A percentile compares a stretch with the other conserved stretches of the same genome.
Conservation (phyloP, 23 red algal genomes). For the Rhodosorus marinus region DNA sequence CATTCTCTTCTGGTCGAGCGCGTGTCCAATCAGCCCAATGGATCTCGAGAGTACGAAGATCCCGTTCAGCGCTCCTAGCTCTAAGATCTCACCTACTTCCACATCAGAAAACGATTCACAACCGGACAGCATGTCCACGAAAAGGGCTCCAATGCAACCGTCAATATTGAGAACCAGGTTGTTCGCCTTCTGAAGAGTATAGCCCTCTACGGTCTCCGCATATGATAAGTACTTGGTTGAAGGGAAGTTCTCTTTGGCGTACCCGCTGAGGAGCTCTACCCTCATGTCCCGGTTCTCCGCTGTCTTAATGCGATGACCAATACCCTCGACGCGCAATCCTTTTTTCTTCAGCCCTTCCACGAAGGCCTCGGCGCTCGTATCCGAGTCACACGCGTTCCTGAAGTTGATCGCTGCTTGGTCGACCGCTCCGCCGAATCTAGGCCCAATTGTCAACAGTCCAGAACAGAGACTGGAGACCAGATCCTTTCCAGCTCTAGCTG, state of each 20-base stretch:
- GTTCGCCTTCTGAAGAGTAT: slow-evolving; percentile 89
- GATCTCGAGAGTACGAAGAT: slow-evolving; percentile 74
- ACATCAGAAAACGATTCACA: slow-evolving; percentile 15
- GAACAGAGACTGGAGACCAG: slow-evolving; percentile 79
- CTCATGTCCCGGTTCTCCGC: slow-evolving; percentile 88
- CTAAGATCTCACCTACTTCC: slow-evolving; percentile 72
- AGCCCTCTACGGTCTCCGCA: slow-evolving; percentile 68
- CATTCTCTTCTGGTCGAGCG: slow-evolving; percentile 89
- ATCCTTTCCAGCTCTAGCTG: slow-evolving; percentile 83
- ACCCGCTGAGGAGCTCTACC: slow-evolving; percentile 71
- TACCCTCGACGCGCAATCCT: slow-evolving; percentile 88
- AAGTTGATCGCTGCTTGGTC: slow-evolving; percentile 93
- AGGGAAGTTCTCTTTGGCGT: slow-evolving; percentile 74
- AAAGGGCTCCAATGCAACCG: slow-evolving; percentile 83
- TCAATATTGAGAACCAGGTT: slow-evolving; percentile 98
- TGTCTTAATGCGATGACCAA: slow-evolving; percentile 97
- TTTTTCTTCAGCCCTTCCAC: slow-evolving; percentile 77
- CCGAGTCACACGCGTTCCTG: slow-evolving; percentile 43
- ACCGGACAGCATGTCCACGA: slow-evolving; percentile 63
- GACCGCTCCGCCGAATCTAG: slow-evolving; percentile 92
- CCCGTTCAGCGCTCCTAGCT: slow-evolving; percentile 88
- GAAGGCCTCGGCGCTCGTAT: slow-evolving; percentile 69
- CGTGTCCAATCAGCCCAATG: slow-evolving; percentile 94
- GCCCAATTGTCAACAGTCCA: slow-evolving; percentile 92
- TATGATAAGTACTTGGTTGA: slow-evolving; percentile 57